Evolutionary conservation across 345 rosid genomes (phyloP).

Genomic region (Dipteronia sinensis): DNA sequence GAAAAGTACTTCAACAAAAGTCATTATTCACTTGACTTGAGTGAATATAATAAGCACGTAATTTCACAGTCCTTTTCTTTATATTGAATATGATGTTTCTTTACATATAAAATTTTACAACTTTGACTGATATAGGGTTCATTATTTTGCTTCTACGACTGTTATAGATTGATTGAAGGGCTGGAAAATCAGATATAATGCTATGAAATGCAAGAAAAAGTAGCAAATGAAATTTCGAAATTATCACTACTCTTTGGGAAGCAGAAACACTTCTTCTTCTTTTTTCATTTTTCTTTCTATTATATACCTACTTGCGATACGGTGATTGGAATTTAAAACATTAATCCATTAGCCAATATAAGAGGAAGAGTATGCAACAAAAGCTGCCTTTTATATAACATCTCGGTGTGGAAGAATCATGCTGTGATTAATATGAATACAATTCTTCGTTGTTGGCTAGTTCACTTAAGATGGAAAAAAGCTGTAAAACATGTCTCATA

Average conservation of each 20-base stretch:
- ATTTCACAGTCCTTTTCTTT: not conserved
- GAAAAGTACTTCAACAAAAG: slow-evolving; percentile 18
- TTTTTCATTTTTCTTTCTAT: too few species aligned
- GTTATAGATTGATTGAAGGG: not conserved
- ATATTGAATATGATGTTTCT: not conserved
- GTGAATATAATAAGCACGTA: slow-evolving; percentile 16
- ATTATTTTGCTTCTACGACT: not conserved
- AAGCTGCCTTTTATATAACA: not conserved
- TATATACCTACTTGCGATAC: too few species aligned
- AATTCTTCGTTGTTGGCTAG: not conserved
- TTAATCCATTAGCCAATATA: not conserved
- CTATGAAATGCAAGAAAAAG: too few species aligned
- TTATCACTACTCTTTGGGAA: not conserved
- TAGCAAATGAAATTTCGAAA: too few species aligned
- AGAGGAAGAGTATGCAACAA: not conserved
- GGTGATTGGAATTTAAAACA: too few species aligned
- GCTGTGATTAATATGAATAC: not conserved
- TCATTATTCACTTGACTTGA: not conserved
- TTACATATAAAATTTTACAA: not conserved
- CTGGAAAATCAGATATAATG: not conserved
- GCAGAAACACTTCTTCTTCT: not conserved
- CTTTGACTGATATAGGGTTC: slow-evolving; percentile 27
- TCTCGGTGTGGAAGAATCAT: not conserved
- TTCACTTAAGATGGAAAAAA: not conserved
- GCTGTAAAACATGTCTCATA: not conserved